Base-by-base conservation (phyloP, 176 grass and related monocot genomes). In the Bromus sterilis region DNA sequence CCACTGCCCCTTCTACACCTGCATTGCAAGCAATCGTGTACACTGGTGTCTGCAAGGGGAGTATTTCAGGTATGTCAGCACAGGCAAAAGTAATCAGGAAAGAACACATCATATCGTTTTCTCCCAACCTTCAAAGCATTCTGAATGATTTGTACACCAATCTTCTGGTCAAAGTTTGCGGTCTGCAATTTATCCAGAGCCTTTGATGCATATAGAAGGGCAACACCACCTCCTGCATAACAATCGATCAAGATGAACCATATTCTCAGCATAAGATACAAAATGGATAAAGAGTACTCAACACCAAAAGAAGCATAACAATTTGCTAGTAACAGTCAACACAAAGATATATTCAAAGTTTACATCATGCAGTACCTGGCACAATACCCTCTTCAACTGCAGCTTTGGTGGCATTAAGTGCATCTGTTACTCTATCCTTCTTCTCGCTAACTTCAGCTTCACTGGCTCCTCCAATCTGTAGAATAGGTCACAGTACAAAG, bases 131-230 rank as follows among this genome's bases (percentile, higher is more conserved):
- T 99, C 71, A 95, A 80, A 74, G 97, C 91, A 80, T 99, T 99
- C 62, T 99, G 97, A 88, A 99, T 99, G 34, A 99, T 99, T 62
- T 99, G 97, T 21, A 99, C 97, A 34, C 93, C 97, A n/a, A 99
- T 99, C 85, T 91, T 99, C 83, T 95, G 97, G 77, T 99, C 97
- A 37, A 96, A 99, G 85, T 99, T 99, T 1, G 93, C 89, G 13
- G 93, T 96, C 49, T 40, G 89, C 80, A 99, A 53, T 44, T 99
- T 93, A 40, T 92, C 97, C 44, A 99, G 74, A 74, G 93, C 96
- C 84, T 90, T 99, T 29, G 92, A 95, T 66, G 96, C 96, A 91
- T 99, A 99, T 11, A 99, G 93, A 87, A 99, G 96, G 44, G 96
- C 96, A 85, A 95, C 91, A 78, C 93, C 96, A 77, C 96, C 96